Percentiles rank a stretch among this genome's conserved stretches.
phyloP scores from a whole-genome alignment of 768 basidiomycete genomes.

The Russula foetens region DNA sequence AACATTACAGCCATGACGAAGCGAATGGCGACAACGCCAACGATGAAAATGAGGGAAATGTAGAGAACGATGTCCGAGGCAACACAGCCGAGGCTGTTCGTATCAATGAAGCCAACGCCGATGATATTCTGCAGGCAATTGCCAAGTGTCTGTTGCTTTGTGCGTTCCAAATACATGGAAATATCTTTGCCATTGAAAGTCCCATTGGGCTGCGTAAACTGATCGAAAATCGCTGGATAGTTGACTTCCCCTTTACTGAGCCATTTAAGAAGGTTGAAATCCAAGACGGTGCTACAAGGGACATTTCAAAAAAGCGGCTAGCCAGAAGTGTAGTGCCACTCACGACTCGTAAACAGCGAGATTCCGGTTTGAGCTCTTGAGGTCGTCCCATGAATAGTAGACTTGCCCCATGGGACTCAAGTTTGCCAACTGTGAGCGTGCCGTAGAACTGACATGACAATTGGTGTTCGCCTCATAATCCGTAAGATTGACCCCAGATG shows the following conservation, averaged over 20 bases:
- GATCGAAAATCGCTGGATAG: slow-evolving; percentile 78
- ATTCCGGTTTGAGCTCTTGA: slow-evolving; percentile 60
- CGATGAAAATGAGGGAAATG: slow-evolving; percentile 92
- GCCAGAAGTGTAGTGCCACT: slow-evolving; percentile 28
- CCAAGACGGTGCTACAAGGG: slow-evolving; percentile 65
- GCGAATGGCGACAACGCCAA: slow-evolving; percentile 91
- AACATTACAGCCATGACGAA: slow-evolving; percentile 97
- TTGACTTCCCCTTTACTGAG: slow-evolving; percentile 71
- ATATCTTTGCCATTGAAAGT: slow-evolving; percentile 80
- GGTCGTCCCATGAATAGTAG: slow-evolving; percentile 89
- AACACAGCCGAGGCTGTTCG: slow-evolving; percentile 90
- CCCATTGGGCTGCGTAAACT: slow-evolving; percentile 58
- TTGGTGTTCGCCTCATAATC: slow-evolving; percentile 54
- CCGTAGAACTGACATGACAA: slow-evolving; percentile 60
- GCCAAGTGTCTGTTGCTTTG: slow-evolving; percentile 56
- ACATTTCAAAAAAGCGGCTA: slow-evolving; percentile 10
- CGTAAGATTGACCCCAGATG: slow-evolving; percentile 53
- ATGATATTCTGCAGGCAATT: slow-evolving; percentile 82
- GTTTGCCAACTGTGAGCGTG: slow-evolving; percentile 44
- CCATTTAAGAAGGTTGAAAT: slow-evolving; percentile 80
- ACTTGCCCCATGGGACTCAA: slow-evolving; percentile 70
- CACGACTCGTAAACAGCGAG: slow-evolving; percentile 93
- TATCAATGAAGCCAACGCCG: slow-evolving; percentile 91
- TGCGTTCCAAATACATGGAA: slow-evolving; percentile 76
- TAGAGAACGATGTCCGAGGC: slow-evolving; percentile 93